Percentiles rank a stretch among this genome's conserved stretches.
Conservation (phyloP, 768 basidiomycete genomes). For the Macrolepiota albuminosa region DNA sequence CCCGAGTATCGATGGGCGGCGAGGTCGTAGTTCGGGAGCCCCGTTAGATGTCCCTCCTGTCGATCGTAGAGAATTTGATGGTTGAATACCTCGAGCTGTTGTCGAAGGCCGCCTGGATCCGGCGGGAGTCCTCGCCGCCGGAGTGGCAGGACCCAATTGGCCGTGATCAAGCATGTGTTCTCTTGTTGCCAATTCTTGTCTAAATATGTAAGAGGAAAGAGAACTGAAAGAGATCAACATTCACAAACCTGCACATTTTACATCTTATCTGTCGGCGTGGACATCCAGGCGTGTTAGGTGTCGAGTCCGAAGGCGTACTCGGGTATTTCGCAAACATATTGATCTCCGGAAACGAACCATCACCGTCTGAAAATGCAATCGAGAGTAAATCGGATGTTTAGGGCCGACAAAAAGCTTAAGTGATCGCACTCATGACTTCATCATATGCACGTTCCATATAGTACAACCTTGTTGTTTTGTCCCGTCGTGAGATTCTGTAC, state of each 20-base stretch:
- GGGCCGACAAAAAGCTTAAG: slow-evolving; percentile 12
- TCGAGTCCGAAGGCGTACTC: slow-evolving; percentile 56
- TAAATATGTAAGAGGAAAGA: slow-evolving; percentile 17
- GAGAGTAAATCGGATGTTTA: slow-evolving; percentile 12
- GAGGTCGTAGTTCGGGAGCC: slow-evolving; percentile 18
- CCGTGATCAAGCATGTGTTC: slow-evolving; percentile 94
- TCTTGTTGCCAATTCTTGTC: slow-evolving; percentile 82
- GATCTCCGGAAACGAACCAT: slow-evolving; percentile 57
- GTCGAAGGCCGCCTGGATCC: slow-evolving; percentile 20
- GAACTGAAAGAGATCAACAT: not conserved
- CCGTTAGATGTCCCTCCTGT: slow-evolving; percentile 17
- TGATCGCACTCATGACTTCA: slow-evolving; percentile 71
- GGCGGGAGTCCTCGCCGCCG: slow-evolving; percentile 43
- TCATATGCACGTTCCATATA: slow-evolving; percentile 75
- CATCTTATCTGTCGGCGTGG: slow-evolving; percentile 70
- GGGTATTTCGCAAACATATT: slow-evolving; percentile 79
- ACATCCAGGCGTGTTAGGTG: slow-evolving; percentile 52
- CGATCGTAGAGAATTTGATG: slow-evolving; percentile 18
- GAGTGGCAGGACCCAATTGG: slow-evolving; percentile 67
- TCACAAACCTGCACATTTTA: slow-evolving; percentile 78
- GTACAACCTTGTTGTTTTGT: slow-evolving; percentile 74
- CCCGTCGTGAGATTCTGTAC: slow-evolving; percentile 59
- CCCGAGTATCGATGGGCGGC: slow-evolving; percentile 26
- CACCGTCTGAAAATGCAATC: slow-evolving; percentile 52
- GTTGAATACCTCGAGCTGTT: slow-evolving; percentile 18